Conservation (phyloP, 768 basidiomycete species). For the Amanita exitialis region DNA sequence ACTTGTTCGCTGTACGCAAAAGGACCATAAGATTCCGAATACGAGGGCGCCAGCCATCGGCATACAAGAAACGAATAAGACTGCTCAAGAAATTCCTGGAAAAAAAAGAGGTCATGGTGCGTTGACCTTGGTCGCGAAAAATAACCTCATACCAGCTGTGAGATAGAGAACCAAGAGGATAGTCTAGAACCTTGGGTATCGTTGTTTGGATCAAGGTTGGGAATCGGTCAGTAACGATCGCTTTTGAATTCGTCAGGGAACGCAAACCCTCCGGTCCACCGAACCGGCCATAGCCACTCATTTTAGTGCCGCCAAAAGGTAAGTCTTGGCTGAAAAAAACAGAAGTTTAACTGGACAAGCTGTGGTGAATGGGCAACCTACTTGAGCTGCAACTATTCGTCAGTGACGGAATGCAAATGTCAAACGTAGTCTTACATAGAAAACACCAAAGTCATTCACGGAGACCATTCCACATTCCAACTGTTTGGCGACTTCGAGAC, state of each 20-base stretch:
- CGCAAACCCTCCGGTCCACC: conserved; percentile 93
- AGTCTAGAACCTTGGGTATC: conserved; percentile 82
- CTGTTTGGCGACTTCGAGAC: conserved; percentile 67
- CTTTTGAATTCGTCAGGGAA: conserved; percentile 80
- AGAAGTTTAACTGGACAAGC: neutral
- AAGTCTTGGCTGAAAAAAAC: conserved; percentile 57
- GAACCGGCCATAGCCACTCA: conserved; percentile 90
- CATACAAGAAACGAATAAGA: conserved; percentile 42
- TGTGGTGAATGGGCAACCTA: conserved; percentile 22
- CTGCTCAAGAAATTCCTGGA: conserved; percentile 40
- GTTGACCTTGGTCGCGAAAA: neutral
- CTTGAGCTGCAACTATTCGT: conserved; percentile 43
- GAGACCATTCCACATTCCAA: conserved; percentile 97
- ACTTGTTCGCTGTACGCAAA: conserved; percentile 25
- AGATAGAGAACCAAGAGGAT: conserved; percentile 66
- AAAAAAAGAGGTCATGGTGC: neutral
- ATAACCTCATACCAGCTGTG: conserved; percentile 57
- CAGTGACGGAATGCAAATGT: neutral
- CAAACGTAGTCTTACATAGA: conserved; percentile 48
- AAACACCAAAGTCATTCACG: conserved; percentile 89
- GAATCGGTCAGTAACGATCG: conserved; percentile 79
- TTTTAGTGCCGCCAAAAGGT: conserved; percentile 91
- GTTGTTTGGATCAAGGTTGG: conserved; percentile 73
- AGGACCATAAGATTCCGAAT: conserved; percentile 32
- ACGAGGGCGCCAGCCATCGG: conserved; percentile 38